Conservation (phyloP, 2,329 filamentous ascomycete species). For the Fusarium sororula region DNA sequence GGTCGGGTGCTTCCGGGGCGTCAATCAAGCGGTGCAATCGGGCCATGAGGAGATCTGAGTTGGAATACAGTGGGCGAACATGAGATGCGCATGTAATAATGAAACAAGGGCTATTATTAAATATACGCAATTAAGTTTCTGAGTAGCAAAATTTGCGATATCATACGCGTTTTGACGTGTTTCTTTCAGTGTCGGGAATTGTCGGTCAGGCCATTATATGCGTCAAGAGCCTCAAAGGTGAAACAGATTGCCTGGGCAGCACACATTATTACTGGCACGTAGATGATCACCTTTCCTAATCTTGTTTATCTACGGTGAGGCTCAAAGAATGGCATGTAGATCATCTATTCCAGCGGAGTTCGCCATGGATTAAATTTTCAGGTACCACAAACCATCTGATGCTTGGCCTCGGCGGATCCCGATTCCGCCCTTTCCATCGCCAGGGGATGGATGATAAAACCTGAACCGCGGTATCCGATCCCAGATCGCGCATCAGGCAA, state of each 20-base stretch:
- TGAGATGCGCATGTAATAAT: not conserved
- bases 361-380: not conserved
- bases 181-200: not conserved
- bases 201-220: not conserved
- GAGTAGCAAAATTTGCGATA: not conserved
- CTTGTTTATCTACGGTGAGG: not conserved
- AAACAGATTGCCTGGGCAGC: not conserved
- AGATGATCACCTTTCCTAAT: not conserved
- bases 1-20: conserved; percentile 25
- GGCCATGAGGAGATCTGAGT: conserved; percentile 4
- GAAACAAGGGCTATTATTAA: not conserved
- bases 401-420: conserved; percentile 13
- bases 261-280: not conserved
- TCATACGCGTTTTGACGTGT: not conserved
- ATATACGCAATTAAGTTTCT: not conserved
- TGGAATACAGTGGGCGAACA: conserved; percentile 2
- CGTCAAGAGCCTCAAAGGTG: not conserved
- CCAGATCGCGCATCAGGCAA: conserved; percentile 21
- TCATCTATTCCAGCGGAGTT: not conserved
- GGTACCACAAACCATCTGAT: conserved; percentile 23
- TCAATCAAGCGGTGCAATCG: conserved; percentile 11
- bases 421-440: not conserved
- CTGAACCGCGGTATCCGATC: conserved; percentile 18
- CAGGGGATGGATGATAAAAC: not conserved
- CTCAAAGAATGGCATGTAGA: not conserved